Conservation (phyloP, 345 rosid species). For the Heritiera littoralis region DNA sequence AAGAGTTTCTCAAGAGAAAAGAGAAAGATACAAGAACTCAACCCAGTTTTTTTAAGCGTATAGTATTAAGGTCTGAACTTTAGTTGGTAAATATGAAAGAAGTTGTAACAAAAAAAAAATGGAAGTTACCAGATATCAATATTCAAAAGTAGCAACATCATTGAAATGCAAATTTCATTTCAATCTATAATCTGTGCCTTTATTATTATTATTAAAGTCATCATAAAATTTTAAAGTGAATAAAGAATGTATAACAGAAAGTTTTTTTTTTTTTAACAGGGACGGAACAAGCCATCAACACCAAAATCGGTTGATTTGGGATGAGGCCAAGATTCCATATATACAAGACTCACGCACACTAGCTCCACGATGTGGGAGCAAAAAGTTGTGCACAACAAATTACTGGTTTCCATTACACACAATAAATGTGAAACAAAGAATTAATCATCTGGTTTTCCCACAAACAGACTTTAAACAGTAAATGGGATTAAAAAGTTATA, state of each 20-base stretch:
- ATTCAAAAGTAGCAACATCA: neutral
- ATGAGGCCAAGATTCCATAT: too few relatives aligned
- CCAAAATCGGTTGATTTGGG: too few relatives aligned
- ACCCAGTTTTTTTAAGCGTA: too few relatives aligned
- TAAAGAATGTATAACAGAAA: neutral
- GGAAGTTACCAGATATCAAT: neutral
- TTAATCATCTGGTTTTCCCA: neutral
- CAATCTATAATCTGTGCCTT: neutral
- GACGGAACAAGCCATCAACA: too few relatives aligned
- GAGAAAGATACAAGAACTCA: too few relatives aligned
- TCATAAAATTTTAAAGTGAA: neutral
- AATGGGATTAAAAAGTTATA: neutral
- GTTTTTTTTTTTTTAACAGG: neutral
- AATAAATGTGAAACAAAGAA: neutral
- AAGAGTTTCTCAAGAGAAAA: neutral
- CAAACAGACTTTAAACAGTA: constrained; percentile 5
- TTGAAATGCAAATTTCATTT: neutral
- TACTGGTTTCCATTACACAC: neutral
- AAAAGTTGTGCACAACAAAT: neutral
- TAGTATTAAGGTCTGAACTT: too few relatives aligned
- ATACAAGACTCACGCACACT: too few relatives aligned
- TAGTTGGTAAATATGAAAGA: neutral
- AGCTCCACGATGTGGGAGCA: too few relatives aligned
- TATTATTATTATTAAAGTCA: neutral
- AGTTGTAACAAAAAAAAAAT: neutral